Base-by-base conservation (phyloP, 2,329 filamentous ascomycete genomes). In the Neobulgaria alba region DNA sequence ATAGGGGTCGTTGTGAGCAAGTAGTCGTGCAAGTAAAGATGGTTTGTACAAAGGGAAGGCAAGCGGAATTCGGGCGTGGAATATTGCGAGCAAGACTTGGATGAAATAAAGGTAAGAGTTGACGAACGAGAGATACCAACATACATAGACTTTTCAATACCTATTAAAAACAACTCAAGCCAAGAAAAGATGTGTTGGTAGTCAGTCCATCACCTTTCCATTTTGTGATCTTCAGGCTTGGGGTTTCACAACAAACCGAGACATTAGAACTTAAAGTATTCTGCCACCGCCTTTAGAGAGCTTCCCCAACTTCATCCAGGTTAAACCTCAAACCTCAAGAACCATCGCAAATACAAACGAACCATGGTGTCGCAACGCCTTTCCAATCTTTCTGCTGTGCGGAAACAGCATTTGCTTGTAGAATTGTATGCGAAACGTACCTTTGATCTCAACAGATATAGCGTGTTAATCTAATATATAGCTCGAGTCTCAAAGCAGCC, bases 401-500 rank as follows among this genome's bases (percentile, higher is more conserved):
- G 56, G 46, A 59, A 47, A 33, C 58, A 61, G 43, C 47, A 57
- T 46, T 36, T 60, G 17, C 47, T 59, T 5, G 49, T 60, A 21
- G 58, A 60, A 48, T 60, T 59, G 57, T 60, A 49, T 10, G 48
- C 18, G 21, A 17, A 16, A 17, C 10, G 3, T 19, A 16, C 14
- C 3, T 35, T 20, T n/a, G 5, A 3, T 10, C n/a, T 15, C 4
- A 7, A 21, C 4, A 10, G 9, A 10, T 35, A 8, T 5, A 7
- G 5, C 17, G 23, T 26, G 15, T 18, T 35, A 20, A 35, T 35
- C 10, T 7, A 4, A 21, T n/a, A 36, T 34, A 18, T 63, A 94
- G 87, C 63, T 75, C 84, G 46, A 84, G 84, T 46, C 71, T 95
- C 54, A 88, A 84, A 62, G 77, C 85, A 65, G 79, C 82, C 44